Evolutionary conservation across 2,329 filamentous ascomycete genomes (phyloP).

Genomic region (Venturia nashicola): DNA sequence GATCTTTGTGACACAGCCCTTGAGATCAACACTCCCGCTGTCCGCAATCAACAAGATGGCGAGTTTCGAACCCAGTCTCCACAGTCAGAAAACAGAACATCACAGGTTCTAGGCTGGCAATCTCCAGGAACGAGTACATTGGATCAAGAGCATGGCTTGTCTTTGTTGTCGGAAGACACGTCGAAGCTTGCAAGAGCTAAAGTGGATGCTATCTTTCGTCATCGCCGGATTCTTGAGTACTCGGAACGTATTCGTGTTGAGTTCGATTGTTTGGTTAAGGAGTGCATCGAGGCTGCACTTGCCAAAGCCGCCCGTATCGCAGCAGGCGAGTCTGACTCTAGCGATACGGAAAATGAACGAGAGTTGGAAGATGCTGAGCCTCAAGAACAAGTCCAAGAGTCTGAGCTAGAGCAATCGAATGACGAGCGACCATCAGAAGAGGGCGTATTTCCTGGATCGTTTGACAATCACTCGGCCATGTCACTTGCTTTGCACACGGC

Average conservation of each 20-base stretch:
- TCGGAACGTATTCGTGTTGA: constrained; percentile 90
- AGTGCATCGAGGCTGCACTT: constrained; percentile 88
- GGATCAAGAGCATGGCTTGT: constrained; percentile 85
- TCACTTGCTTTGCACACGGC: constrained; percentile 43
- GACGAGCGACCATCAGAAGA: constrained; percentile 35
- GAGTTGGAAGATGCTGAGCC: constrained; percentile 32
- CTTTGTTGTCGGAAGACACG: constrained; percentile 79
- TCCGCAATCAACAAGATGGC: constrained; percentile 68
- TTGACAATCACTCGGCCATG: constrained; percentile 45
- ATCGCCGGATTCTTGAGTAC: constrained; percentile 89
- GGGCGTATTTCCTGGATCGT: constrained; percentile 46
- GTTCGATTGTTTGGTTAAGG: constrained; percentile 83
- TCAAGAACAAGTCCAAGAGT: constrained; percentile 35
- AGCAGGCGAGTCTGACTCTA: constrained; percentile 72
- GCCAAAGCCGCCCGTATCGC: constrained; percentile 81
- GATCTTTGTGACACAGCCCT: constrained; percentile 93
- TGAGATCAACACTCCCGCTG: constrained; percentile 85
- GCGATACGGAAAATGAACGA: constrained; percentile 21
- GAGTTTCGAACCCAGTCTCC: constrained; percentile 90
- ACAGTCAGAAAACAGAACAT: constrained; percentile 87
- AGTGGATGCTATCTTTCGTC: constrained; percentile 83
- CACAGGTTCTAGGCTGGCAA: constrained; percentile 92
- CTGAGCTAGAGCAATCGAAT: constrained; percentile 29
- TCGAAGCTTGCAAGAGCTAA: constrained; percentile 75
- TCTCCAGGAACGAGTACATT: constrained; percentile 83